These are phyloP conservation scores for Panaeolus cyanescens DNA, from an alignment of 768 basidiomycete genomes.

Conservation along the genomic window DNA sequence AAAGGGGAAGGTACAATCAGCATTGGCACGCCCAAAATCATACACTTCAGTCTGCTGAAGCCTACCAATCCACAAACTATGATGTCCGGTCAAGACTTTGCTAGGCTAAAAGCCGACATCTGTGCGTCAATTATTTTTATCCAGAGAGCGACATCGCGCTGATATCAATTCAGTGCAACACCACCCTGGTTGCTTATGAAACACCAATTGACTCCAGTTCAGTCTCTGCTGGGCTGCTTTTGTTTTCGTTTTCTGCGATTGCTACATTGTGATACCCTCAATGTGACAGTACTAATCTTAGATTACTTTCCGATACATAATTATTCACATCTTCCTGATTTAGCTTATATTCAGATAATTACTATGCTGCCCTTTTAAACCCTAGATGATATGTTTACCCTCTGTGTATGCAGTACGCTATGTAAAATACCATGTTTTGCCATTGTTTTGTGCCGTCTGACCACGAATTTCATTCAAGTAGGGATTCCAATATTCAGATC, in stretches of 20 bases:
- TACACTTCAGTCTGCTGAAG: conserved; percentile 10
- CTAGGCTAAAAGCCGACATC: conserved; percentile 9
- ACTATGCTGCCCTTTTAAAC: too few relatives aligned
- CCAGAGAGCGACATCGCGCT: too few relatives aligned
- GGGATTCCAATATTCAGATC: too few relatives aligned
- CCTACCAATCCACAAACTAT: conserved; percentile 7
- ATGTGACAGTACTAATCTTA: not conserved
- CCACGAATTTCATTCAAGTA: too few relatives aligned
- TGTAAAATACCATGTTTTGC: too few relatives aligned
- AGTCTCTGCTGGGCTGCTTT: not conserved
- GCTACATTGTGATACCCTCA: not conserved
- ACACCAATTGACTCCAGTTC: not conserved
- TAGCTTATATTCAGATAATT: not conserved
- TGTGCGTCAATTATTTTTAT: conserved; percentile 1
- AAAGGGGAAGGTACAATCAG: conserved; percentile 17
- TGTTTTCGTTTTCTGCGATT: not conserved
- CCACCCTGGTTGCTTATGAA: not conserved
- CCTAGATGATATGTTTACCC: too few relatives aligned
- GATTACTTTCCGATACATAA: not conserved
- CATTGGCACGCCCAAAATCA: conserved; percentile 9
- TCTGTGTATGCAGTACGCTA: too few relatives aligned
- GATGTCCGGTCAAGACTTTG: conserved; percentile 8
- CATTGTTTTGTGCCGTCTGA: too few relatives aligned
- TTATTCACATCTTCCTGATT: not conserved
- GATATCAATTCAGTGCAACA: not conserved